These are phyloP conservation scores for Penicillium sp. DNA, from an alignment of 2,329 filamentous ascomycete genomes.

Conservation along the genomic window DNA sequence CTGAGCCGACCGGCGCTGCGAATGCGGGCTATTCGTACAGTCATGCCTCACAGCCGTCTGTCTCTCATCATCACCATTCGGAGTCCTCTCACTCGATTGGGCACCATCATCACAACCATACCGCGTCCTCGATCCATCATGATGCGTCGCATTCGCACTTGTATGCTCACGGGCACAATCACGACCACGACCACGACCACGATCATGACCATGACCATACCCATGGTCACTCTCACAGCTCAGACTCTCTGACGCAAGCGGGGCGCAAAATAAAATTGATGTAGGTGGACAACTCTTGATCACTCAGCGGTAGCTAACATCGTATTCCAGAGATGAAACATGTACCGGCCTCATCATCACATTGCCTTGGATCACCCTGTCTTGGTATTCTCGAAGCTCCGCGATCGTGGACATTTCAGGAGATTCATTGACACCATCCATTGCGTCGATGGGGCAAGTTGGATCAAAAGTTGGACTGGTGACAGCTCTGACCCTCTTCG, in stretches of 20 bases:
- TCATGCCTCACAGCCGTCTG: constrained; percentile 31
- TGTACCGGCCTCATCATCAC: constrained; percentile 53
- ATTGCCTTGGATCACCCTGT: constrained; percentile 42
- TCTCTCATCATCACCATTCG: constrained; percentile 41
- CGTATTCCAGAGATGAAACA: constrained; percentile 47
- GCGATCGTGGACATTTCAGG: constrained; percentile 23
- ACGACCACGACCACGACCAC: constrained; percentile 6
- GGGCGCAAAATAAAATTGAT: constrained; percentile 11
- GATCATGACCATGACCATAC: constrained; percentile 4
- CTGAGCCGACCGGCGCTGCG: constrained; percentile 17
- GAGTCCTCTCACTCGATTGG: constrained; percentile 44
- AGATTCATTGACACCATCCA: constrained; percentile 8
- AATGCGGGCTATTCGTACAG: constrained; percentile 29
- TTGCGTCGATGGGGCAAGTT: constrained; percentile 25
- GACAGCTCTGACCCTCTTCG: constrained; percentile 37
- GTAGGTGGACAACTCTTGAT: constrained; percentile 19
- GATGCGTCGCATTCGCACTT: constrained; percentile 13
- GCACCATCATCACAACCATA: constrained; percentile 35
- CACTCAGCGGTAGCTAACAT: constrained; percentile 21
- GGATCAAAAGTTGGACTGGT: constrained; percentile 32
- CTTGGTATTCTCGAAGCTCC: constrained; percentile 41
- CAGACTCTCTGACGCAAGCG: neutral
- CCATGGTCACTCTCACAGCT: constrained; percentile 9
- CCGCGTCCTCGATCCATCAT: constrained; percentile 25
- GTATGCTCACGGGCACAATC: constrained; percentile 2